phyloP scores from a whole-genome alignment of 495 filamentous ascomycete genomes.

The Immersiella caudata region DNA sequence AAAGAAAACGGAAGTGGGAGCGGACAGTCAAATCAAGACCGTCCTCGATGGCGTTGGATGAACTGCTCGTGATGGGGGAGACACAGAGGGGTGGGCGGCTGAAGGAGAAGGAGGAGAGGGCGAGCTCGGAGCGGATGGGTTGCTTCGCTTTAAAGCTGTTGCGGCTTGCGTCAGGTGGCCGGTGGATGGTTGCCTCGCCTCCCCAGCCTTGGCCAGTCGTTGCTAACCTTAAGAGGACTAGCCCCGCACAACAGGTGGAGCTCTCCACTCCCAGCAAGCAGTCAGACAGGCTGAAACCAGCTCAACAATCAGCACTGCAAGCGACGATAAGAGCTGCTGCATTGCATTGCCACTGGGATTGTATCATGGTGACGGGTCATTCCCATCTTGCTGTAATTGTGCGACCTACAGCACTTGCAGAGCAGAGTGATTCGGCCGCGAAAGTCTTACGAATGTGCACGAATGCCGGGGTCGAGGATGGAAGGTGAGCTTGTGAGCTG shows the following conservation, averaged over 20 bases:
- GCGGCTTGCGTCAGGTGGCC: conserved; percentile 31
- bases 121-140: conserved; percentile 36
- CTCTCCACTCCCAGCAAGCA: neutral
- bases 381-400: neutral
- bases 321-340: conserved; percentile 23
- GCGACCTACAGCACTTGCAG: neutral
- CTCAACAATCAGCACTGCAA: conserved; percentile 7
- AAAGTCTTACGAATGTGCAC: neutral
- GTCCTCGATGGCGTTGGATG: conserved; percentile 35
- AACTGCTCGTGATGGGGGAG: conserved; percentile 38
- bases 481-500: neutral
- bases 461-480: neutral
- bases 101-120: conserved; percentile 33
- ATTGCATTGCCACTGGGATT: conserved; percentile 1
- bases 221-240: neutral
- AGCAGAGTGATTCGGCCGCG: neutral
- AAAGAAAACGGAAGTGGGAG: conserved; percentile 31
- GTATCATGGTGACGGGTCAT: neutral
- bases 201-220: neutral
- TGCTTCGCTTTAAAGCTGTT: conserved; percentile 36
- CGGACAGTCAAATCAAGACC: conserved; percentile 27
- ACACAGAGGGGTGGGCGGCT: conserved; percentile 44
- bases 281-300: conserved; percentile 22
- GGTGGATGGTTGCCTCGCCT: conserved; percentile 27
- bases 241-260: neutral